phyloP scores from a whole-genome alignment of 225 moss, liverwort and hornwort species.

The Neckera pumila region DNA sequence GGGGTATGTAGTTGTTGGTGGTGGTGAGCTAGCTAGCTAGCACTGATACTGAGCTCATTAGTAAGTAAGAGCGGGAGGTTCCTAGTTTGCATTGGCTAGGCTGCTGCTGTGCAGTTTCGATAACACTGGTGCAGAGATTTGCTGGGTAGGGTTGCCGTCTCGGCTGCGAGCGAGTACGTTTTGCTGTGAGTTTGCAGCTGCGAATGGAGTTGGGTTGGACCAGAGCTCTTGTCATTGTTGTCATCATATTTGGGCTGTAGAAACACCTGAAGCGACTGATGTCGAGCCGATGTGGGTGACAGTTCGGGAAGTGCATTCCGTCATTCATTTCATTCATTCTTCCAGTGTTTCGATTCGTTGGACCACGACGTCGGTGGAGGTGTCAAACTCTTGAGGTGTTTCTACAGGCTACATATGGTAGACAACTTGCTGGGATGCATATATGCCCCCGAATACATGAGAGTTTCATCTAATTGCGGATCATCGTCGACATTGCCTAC shows the following conservation, averaged over 20 bases:
- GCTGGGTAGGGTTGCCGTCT: neutral
- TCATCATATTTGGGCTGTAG: conserved; percentile 42
- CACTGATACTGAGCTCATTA: neutral
- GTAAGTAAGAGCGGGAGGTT: neutral
- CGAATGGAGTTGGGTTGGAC: neutral
- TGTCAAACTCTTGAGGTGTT: conserved; percentile 52
- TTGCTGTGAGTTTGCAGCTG: neutral
- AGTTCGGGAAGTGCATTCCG: neutral
- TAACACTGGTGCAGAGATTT: neutral
- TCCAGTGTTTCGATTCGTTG: neutral
- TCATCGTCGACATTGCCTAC: neutral
- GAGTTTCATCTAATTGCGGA: neutral
- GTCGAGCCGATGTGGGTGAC: neutral
- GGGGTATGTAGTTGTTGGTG: neutral
- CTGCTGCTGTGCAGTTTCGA: neutral
- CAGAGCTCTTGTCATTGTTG: conserved; percentile 2
- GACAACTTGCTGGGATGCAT: neutral
- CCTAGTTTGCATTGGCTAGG: neutral
- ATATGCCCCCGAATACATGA: too few relatives aligned
- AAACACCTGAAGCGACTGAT: conserved; percentile 44
- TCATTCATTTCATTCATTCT: neutral
- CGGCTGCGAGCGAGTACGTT: neutral
- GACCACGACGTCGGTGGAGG: neutral
- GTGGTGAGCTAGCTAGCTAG: neutral
- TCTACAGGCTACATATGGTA: conserved; percentile 53